phyloP scores from a whole-genome alignment of 495 filamentous ascomycete genomes.

The Trichoderma gamsii region DNA sequence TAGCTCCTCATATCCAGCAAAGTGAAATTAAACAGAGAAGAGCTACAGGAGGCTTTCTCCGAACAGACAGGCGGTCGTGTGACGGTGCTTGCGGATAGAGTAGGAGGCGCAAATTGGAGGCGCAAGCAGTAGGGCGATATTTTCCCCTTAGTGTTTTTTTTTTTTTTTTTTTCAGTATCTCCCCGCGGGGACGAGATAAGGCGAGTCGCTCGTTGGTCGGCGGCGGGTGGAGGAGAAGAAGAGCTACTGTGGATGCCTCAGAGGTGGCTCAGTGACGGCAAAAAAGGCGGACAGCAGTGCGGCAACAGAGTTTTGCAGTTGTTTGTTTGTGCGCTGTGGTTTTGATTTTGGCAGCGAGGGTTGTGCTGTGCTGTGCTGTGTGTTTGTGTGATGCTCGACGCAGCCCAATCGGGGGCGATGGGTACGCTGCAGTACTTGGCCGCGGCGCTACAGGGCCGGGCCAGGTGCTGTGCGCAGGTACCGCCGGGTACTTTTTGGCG shows the following conservation, averaged over 20 bases:
- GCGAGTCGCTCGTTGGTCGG: background rate
- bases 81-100: background rate
- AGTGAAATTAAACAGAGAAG: background rate
- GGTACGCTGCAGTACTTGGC: background rate
- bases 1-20: constrained; percentile 8
- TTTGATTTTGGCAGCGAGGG: background rate
- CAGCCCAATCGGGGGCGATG: constrained; percentile 6
- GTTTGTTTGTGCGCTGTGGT: background rate
- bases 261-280: background rate
- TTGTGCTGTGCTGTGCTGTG: too few relatives aligned
- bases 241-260: background rate
- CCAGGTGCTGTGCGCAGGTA: background rate
- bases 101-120: background rate
- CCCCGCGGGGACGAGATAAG: background rate
- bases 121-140: background rate
- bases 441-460: background rate
- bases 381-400: constrained; percentile 11
- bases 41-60: background rate
- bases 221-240: background rate
- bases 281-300: background rate
- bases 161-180: background rate
- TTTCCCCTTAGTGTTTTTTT: background rate
- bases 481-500: background rate
- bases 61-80: background rate
- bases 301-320: background rate